These are phyloP conservation scores for Ceratocystis colombiana DNA, from an alignment of 2,329 filamentous ascomycete genomes.

Conservation along the genomic window DNA sequence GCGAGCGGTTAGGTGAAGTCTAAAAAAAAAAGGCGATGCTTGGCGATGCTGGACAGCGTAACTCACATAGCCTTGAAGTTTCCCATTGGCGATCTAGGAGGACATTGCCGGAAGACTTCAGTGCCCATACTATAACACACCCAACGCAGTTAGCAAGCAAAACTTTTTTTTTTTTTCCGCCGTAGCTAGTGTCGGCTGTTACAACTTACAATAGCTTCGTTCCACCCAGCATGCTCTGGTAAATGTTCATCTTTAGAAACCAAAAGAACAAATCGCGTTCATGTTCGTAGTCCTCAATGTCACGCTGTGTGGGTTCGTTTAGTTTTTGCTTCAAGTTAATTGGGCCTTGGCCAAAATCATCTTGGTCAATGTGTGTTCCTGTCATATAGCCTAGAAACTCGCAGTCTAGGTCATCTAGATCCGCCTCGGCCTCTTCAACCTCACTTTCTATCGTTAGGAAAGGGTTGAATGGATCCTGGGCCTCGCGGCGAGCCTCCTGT, in stretches of 20 bases:
- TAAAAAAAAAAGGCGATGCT: not conserved
- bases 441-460: conserved; percentile 28
- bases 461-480: conserved; percentile 29
- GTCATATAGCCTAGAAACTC: conserved; percentile 37
- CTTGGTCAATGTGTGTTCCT: conserved; percentile 34
- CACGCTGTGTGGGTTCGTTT: conserved; percentile 42
- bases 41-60: too few species aligned
- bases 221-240: conserved; percentile 80
- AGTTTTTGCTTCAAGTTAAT: conserved; percentile 35
- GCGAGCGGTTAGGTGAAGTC: not conserved
- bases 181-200: not conserved
- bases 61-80: conserved; percentile 61
- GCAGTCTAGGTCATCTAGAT: conserved; percentile 37
- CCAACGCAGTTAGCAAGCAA: conserved; percentile 23
- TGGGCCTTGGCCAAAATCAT: conserved; percentile 32
- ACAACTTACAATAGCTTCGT: conserved; percentile 68
- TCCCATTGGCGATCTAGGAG: conserved; percentile 71
- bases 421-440: conserved; percentile 27
- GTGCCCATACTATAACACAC: conserved; percentile 57
- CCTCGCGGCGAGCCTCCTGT: conserved; percentile 19
- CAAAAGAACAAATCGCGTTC: conserved; percentile 88
- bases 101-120: conserved; percentile 72
- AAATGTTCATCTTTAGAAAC: conserved; percentile 89
- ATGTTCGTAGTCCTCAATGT: conserved; percentile 70
- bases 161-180: not conserved